phyloP scores from a whole-genome alignment of 768 basidiomycete genomes.

The Termitomyces bulborhizus region DNA sequence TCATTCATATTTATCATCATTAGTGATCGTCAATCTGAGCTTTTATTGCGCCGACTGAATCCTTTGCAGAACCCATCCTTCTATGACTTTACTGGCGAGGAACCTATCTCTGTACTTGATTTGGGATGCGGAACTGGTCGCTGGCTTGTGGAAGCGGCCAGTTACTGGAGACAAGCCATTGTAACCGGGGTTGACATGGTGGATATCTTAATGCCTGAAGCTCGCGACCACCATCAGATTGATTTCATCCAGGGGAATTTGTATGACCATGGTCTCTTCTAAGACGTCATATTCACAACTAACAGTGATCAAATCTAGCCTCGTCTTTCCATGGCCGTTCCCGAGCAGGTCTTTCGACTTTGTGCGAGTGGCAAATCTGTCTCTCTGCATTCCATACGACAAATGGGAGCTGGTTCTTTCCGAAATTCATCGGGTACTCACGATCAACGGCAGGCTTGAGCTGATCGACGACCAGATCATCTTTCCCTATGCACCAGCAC shows the following conservation, averaged over 20 bases:
- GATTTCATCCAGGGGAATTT: constrained; percentile 60
- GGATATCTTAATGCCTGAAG: constrained; percentile 32
- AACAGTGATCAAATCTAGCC: constrained; percentile 24
- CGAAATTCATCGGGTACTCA: constrained; percentile 60
- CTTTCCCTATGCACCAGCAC: constrained; percentile 47
- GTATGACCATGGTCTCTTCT: constrained; percentile 34
- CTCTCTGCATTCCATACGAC: constrained; percentile 52
- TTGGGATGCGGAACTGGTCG: constrained; percentile 70
- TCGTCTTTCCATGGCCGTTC: constrained; percentile 57
- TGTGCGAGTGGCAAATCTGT: constrained; percentile 67
- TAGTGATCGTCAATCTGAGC: constrained; percentile 58
- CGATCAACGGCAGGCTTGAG: constrained; percentile 58
- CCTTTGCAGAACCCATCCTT: constrained; percentile 55
- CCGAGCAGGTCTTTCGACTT: constrained; percentile 58
- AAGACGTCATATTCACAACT: neutral
- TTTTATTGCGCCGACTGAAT: constrained; percentile 51
- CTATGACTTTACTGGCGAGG: constrained; percentile 39
- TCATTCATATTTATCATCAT: neutral
- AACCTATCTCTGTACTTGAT: constrained; percentile 57
- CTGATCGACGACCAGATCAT: constrained; percentile 67
- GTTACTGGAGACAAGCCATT: constrained; percentile 50
- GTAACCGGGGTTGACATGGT: constrained; percentile 68
- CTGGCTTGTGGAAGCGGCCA: constrained; percentile 62
- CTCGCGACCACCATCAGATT: constrained; percentile 34
- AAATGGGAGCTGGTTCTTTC: constrained; percentile 54